Base-by-base conservation (phyloP, 805 yeast genomes). In the Kodamaea kaohsiungensis region DNA sequence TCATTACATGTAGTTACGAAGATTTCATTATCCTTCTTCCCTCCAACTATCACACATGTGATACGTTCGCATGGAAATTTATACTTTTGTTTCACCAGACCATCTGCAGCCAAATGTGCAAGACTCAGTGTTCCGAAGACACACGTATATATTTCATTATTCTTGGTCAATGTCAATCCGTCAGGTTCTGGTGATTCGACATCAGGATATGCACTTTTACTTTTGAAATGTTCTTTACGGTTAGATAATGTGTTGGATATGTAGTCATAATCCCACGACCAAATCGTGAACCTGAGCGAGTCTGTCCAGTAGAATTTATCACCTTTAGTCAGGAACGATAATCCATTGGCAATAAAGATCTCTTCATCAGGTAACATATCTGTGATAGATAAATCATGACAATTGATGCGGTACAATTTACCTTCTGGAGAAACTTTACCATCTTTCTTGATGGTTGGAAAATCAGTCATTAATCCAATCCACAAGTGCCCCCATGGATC, bases 391-490 rank as follows among this genome's bases (percentile, higher is more conserved):
- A 75, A 64, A 50, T 68, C 71, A 30, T 68, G 60, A 46, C 69
- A 63, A 48, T 71, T 62, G 37, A 76, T 63, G 13, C 77, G 61
- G 61, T 67, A 75, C 46, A 76, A 61, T 25, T 56, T 76, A 0
- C 97, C 97, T 52, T 81, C 81, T 1, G 73, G 70, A n/a, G 65
- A 52, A 13, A 67, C 63, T 18, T 60, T 62, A 13, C 67, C 69
- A 13, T 73, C 76, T 13, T 55, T 55, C 13, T 49, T 48, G 8
- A 65, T 52, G 17, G 60, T 46, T 6, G 67, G 70, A 59, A 82
- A 83, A 54, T 83, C 84, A 18, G 77, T 77, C 96, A 91, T 91
- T 17, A 92, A 77, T 1, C 97, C 97, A 49, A 89, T 83, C 81
- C 89, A 87, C 49, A 91, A 79, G 57, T 86, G 79, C 0, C 97